These are phyloP conservation scores for Trichoderma sp. DNA, from an alignment of 2,329 filamentous ascomycete species.

Conservation along the genomic window DNA sequence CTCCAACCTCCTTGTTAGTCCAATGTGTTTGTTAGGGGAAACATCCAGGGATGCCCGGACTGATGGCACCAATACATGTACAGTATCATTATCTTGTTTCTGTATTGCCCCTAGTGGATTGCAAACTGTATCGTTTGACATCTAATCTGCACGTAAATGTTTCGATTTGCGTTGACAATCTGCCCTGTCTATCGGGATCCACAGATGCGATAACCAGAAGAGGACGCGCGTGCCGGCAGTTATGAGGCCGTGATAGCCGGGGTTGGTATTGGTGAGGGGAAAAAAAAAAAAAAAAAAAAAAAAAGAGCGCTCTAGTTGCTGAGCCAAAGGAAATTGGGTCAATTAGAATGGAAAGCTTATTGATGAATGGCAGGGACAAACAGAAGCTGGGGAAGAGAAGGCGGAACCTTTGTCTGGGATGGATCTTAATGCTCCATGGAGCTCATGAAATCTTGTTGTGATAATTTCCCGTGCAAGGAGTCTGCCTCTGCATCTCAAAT, in stretches of 20 bases:
- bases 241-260: slow-evolving; percentile 8
- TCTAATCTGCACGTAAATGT: neutral
- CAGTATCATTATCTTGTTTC: neutral
- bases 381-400: neutral
- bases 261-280: neutral
- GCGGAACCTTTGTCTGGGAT: neutral
- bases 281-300: neutral
- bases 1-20: neutral
- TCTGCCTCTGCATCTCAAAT: neutral
- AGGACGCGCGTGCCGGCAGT: slow-evolving; percentile 6
- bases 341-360: neutral
- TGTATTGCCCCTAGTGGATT: neutral
- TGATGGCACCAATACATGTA: neutral
- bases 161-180: neutral
- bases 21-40: neutral
- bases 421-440: neutral
- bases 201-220: neutral
- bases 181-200: neutral
- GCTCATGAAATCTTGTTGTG: neutral
- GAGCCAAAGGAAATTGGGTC: neutral
- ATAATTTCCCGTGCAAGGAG: too few species aligned
- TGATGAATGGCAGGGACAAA: neutral
- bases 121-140: neutral
- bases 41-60: neutral
- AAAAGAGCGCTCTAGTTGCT: neutral